Base-by-base conservation (phyloP, 164 flowering plant genomes). In the Chloranthus sessilifolius region DNA sequence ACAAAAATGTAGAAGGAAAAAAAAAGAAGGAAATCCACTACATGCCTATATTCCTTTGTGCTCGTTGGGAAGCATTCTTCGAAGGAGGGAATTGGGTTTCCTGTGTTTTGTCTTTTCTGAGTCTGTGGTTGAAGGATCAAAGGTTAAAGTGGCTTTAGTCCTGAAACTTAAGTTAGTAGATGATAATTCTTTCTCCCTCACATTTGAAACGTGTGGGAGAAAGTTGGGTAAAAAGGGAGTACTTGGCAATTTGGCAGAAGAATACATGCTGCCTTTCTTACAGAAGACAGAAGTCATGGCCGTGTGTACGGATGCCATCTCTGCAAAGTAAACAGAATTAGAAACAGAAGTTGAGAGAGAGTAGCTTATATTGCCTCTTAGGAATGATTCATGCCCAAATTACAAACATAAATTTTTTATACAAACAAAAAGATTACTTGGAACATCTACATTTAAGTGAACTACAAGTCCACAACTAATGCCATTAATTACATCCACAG, bases 41-140 rank as follows among this genome's bases (percentile, higher is more conserved):
- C 59, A 14, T 41, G 75, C 99, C 65, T 77, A 73, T 47, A 59
- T 55, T 89, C 92, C 61, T 94, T 94, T 38, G 97, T 61, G 86
- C 99, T 94, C 70, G 48, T 84, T 8, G 99, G 97, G 53, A 94
- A 94, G 68, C 99, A 94, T 44, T 84, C 69, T 39, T 84, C 89
- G 54, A 89, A 87, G 26, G 97, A 79, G 1, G 96, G 96, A 28
- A 89, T 79, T 0, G 96, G 92, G 83, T 74, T 78, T 86, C 55
- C 72, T 73, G 44, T 64, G 78, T 47, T 73, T 81, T 52, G 38
- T 53, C 54, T 69, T 89, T 10, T 70, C 85, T n/a, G 69, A 8
- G 56, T 52, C 63, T 4, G 74, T 50, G 4, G 80, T 19, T 16
- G 83, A 63, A 2, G 90, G 81, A 56, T 78, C 97, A 66, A 86